Base-by-base conservation (phyloP, 1,139 yeast genomes). In the Scheffersomyces segobiensis region DNA sequence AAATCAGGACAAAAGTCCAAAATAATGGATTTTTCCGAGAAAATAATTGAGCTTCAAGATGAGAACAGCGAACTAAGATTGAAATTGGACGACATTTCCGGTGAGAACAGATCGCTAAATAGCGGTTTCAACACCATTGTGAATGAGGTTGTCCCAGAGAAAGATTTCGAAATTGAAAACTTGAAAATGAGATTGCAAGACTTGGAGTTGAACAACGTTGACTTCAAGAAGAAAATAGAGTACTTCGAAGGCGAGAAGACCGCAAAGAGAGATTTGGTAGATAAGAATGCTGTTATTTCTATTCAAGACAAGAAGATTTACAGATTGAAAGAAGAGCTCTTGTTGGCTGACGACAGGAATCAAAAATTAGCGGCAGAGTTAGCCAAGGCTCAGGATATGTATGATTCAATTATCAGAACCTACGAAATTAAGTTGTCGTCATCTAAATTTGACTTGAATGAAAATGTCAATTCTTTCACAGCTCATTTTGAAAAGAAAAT, bases 371-470 rank as follows among this genome's bases (percentile, higher is more conserved):
- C 58, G 1, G 56, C 61, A 18, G 71, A 72, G 46, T 49, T 74
- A n/a, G 55, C 55, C 5, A 61, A 63, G 21, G 50, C 63, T 0
- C 66, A 67, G 20, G 62, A 63, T 2, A 58, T 59, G n/a, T 59
- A 66, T 19, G 72, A 72, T 1, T 32, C 58, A 0, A 59, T 65
- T 32, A 60, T 63, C 2, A 70, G 65, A 54, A 62, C 60, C 18
- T 66, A 67, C 54, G 78, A 75, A 51, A 61, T 64, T n/a, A 71
- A 71, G 55, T 56, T 75, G 12, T 60, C 67, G 1, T 57, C 67
- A 0, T 67, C 71, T 19, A 78, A 72, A 59, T 61, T 68, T 24
- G 79, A 77, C 21, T 46, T 66, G 50, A 60, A 53, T 26, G 62
- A 60, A 10, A 64, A 59, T 22, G 46, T 65, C 48, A 57, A 57